Percentiles rank a stretch among this genome's conserved stretches.
Conservation (phyloP, 2,329 filamentous ascomycete genomes). For the Ophioceras dolichostomum region DNA sequence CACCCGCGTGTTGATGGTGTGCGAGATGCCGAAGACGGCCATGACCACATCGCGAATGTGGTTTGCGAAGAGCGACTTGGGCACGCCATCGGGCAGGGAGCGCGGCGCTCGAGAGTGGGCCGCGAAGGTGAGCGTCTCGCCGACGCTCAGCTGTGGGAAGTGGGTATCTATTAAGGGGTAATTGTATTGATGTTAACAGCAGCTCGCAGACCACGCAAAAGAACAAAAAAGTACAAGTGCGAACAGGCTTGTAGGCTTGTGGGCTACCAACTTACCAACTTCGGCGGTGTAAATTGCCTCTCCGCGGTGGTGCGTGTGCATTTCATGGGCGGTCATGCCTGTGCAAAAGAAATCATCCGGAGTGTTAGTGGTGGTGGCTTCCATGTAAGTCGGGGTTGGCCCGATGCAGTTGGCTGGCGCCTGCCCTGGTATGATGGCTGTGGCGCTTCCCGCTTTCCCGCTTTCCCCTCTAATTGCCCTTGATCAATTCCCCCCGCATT, state of each 20-base stretch:
- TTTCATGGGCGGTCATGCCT: conserved; percentile 40
- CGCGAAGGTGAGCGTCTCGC: conserved; percentile 69
- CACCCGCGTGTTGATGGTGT: conserved; percentile 60
- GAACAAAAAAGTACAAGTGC: no score
- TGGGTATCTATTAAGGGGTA: no score
- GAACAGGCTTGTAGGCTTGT: no score
- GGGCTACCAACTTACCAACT: conserved; percentile 24
- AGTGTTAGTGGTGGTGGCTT: no score
- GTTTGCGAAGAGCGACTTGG: conserved; percentile 39
- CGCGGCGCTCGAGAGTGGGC: conserved; percentile 57
- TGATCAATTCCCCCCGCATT: no score
- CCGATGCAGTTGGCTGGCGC: no score
- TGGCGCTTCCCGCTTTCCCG: no score
- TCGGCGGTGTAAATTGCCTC: conserved; percentile 83
- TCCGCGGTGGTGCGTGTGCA: conserved; percentile 67
- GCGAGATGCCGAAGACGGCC: conserved; percentile 63
- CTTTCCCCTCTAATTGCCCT: no score
- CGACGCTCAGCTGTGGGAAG: conserved; percentile 65
- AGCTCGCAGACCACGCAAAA: no score
- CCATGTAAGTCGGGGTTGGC: no score
- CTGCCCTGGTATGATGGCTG: no score
- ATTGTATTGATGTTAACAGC: no score
- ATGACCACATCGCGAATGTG: conserved; percentile 61
- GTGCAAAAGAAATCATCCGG: not conserved
- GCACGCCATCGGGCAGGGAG: conserved; percentile 45